Conservation (phyloP, 768 basidiomycete species). For the Dentipellis sp. region DNA sequence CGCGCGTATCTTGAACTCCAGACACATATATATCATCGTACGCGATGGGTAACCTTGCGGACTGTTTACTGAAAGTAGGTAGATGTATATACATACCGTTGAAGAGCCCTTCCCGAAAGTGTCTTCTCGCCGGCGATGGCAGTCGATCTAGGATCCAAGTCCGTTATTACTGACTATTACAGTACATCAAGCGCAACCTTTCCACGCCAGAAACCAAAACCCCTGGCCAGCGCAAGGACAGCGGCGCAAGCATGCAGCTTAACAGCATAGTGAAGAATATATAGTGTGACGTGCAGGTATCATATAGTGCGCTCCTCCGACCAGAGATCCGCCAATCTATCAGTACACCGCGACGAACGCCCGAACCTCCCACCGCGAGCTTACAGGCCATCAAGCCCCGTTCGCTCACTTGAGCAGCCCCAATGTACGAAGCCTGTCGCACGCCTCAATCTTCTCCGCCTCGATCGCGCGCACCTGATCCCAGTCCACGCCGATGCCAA, state of each 20-base stretch:
- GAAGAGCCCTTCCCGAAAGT: too few relatives aligned
- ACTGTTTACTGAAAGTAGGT: too few relatives aligned
- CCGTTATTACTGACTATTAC: too few relatives aligned
- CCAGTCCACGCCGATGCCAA: conserved; percentile 91
- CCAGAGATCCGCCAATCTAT: background rate
- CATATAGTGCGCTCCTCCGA: background rate
- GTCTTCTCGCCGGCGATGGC: too few relatives aligned
- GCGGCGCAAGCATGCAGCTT: background rate
- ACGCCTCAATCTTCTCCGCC: conserved; percentile 60
- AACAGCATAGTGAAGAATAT: background rate
- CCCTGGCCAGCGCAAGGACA: background rate
- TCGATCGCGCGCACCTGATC: conserved; percentile 74
- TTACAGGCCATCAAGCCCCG: background rate
- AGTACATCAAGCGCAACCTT: too few relatives aligned
- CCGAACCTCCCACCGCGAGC: background rate
- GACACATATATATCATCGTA: too few relatives aligned
- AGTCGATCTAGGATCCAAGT: too few relatives aligned
- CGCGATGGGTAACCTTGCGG: too few relatives aligned
- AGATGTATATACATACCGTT: too few relatives aligned
- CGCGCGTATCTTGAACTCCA: too few relatives aligned
- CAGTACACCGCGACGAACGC: background rate
- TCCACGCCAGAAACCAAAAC: background rate
- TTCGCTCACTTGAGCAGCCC: conserved; percentile 37
- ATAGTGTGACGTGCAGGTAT: background rate
- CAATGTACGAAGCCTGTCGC: conserved; percentile 64